Evolutionary conservation across 345 rosid genomes (phyloP).

Genomic region (thale cress (Arabidopsis thaliana)): TAIR10.1 NC_003071.7:19088501-19089000

Average conservation of each 20-base stretch:
- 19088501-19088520: slow-evolving; percentile 53
- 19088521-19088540: slow-evolving; percentile 63
- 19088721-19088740: slow-evolving; percentile 27
- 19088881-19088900: slow-evolving; percentile 38
- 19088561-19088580: slow-evolving; percentile 12
- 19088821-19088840: background rate
- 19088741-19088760: slow-evolving; percentile 15
- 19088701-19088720: slow-evolving; percentile 21
- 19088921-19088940: slow-evolving; percentile 15
- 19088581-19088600: slow-evolving; percentile 6
- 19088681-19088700: slow-evolving; percentile 19
- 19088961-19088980: slow-evolving; percentile 40
- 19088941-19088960: slow-evolving; percentile 34
- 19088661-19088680: slow-evolving; percentile 35
- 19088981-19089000: background rate
- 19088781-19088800: background rate
- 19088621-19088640: slow-evolving; percentile 33
- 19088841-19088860: slow-evolving; percentile 50
- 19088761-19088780: background rate
- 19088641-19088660: slow-evolving; percentile 29
- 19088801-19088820: slow-evolving; percentile 14
- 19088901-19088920: slow-evolving; percentile 38
- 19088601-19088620: slow-evolving; percentile 19
- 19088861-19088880: slow-evolving; percentile 39
- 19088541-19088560: slow-evolving; percentile 15